Conservation (phyloP, 306 rosid species). For the Cicer yamashitae region DNA sequence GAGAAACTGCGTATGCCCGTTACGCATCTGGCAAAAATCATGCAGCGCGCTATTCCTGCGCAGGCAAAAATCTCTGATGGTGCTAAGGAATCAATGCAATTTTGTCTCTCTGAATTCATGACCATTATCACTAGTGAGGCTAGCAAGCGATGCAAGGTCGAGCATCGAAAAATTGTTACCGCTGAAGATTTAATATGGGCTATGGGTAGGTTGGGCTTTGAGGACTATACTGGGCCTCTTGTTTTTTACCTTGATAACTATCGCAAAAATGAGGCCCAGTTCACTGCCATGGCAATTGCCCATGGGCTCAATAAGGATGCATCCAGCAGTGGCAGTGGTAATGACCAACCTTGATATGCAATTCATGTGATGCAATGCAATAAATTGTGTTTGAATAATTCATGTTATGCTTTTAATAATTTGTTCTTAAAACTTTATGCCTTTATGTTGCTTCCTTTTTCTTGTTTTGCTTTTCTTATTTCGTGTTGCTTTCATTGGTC, state of each 20-base stretch:
- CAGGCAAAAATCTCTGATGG: constrained; percentile 59
- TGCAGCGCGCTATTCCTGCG: constrained; percentile 64
- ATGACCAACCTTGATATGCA: not conserved
- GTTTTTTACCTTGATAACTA: constrained; percentile 51
- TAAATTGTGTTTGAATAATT: too few species aligned
- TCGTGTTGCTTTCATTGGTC: too few species aligned
- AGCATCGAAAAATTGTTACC: constrained; percentile 59
- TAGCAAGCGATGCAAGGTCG: constrained; percentile 58
- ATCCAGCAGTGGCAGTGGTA: not conserved
- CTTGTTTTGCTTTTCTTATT: too few species aligned
- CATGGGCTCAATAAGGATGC: not conserved
- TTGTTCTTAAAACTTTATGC: too few species aligned
- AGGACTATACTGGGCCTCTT: constrained; percentile 65
- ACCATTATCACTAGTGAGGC: constrained; percentile 66
- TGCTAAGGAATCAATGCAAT: constrained; percentile 63
- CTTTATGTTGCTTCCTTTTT: too few species aligned
- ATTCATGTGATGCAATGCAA: not conserved
- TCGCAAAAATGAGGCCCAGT: constrained; percentile 8
- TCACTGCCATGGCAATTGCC: not conserved
- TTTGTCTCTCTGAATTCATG: constrained; percentile 66
- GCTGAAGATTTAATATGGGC: constrained; percentile 72
- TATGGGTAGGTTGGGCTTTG: constrained; percentile 61
- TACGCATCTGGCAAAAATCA: constrained; percentile 57
- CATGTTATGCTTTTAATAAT: too few species aligned
- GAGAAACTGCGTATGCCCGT: constrained; percentile 60